phyloP scores from a whole-genome alignment of 1,139 yeast genomes.

The Diutina neorugosa region DNA sequence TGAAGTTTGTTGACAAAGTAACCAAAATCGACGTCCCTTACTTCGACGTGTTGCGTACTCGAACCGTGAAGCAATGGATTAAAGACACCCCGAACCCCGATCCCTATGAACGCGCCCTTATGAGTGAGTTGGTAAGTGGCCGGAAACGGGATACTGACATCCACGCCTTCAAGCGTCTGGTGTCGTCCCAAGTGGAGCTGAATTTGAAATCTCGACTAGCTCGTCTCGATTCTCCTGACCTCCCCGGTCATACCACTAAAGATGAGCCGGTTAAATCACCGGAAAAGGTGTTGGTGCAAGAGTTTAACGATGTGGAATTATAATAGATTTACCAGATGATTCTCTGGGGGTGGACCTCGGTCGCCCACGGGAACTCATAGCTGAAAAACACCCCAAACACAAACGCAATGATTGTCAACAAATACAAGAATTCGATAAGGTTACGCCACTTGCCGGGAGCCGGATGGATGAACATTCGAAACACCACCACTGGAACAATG shows the following conservation, averaged over 20 bases:
- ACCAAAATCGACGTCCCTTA: slow-evolving; percentile 40
- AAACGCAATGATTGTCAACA: slow-evolving; percentile 37
- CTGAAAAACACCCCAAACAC: slow-evolving; percentile 46
- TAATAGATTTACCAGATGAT: slow-evolving; percentile 63
- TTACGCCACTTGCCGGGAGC: slow-evolving; percentile 23
- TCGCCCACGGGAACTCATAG: slow-evolving; percentile 58
- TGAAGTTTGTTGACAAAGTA: slow-evolving; percentile 45
- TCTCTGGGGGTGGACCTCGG: slow-evolving; percentile 54
- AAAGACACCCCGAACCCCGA: not conserved
- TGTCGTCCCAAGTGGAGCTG: not conserved
- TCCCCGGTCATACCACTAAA: slow-evolving; percentile 8
- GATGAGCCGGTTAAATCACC: not conserved
- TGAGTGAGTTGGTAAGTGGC: slow-evolving; percentile 6
- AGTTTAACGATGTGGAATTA: slow-evolving; percentile 4
- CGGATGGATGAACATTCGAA: slow-evolving; percentile 49
- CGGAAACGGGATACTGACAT: slow-evolving; percentile 7
- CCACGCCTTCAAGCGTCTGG: not conserved
- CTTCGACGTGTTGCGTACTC: slow-evolving; percentile 43
- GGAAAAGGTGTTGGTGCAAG: slow-evolving; percentile 5
- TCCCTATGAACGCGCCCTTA: slow-evolving; percentile 9
- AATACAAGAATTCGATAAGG: slow-evolving; percentile 49
- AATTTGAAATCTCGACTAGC: not conserved
- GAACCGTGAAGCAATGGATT: slow-evolving; percentile 24
- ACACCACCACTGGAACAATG: slow-evolving; percentile 65
- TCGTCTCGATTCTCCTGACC: slow-evolving; percentile 6